phyloP scores from a whole-genome alignment of 1,139 yeast genomes.

The Pneumocystis carinii region DNA sequence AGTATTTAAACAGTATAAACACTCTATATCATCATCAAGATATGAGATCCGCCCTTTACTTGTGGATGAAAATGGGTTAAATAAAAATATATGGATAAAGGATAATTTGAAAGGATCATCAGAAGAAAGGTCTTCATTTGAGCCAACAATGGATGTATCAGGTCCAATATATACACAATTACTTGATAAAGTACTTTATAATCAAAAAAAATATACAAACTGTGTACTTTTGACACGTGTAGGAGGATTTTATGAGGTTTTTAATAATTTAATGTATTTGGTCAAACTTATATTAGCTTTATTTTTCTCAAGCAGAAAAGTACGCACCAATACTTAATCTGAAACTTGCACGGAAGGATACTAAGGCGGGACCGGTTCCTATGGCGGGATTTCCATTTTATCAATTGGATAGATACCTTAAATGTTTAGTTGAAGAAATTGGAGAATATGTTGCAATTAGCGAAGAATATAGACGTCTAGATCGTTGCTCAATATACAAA shows the following conservation, averaged over 20 bases:
- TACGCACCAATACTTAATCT: conserved; percentile 61
- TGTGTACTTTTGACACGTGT: conserved; percentile 77
- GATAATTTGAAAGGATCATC: background rate
- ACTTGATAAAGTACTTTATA: conserved; percentile 18
- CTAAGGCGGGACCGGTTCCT: conserved; percentile 38
- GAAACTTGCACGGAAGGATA: conserved; percentile 35
- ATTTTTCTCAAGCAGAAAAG: conserved; percentile 70
- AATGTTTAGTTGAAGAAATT: conserved; percentile 52
- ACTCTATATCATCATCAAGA: background rate
- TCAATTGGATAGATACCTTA: conserved; percentile 59
- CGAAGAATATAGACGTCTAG: conserved; percentile 37
- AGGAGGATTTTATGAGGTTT: conserved; percentile 67
- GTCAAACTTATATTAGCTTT: conserved; percentile 28
- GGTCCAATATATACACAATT: background rate
- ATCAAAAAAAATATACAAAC: conserved; percentile 41
- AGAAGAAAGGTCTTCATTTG: background rate
- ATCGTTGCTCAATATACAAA: conserved; percentile 18
- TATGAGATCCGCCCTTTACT: background rate
- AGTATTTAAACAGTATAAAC: background rate
- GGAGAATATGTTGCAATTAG: conserved; percentile 64
- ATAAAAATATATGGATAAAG: background rate
- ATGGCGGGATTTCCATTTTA: conserved; percentile 84
- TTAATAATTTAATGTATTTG: background rate
- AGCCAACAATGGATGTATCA: background rate
- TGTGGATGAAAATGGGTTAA: background rate